Evolutionary conservation across 495 filamentous ascomycete species (phyloP), one percentile per base, ranked within the genome.

Genomic region (Penicillium silybi): DNA sequence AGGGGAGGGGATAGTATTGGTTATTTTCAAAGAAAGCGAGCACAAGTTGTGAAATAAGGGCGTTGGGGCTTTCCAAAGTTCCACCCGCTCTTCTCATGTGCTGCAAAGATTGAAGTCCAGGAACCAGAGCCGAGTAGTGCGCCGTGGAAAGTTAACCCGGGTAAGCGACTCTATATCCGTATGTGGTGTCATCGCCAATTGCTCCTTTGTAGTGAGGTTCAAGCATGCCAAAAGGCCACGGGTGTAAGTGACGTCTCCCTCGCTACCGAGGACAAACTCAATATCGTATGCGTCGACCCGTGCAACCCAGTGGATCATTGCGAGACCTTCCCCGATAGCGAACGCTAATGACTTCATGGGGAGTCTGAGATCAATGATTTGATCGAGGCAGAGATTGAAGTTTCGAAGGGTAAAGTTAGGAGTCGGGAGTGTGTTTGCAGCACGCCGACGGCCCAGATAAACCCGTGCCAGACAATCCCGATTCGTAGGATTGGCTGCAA

Each of bases 241-340:
- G 0, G 25, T 11, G 26, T 46, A 46, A 2, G n/a, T 46, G 3
- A 3, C 26, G 7, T 35, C 32, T 19, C 25, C 38, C 38, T 47
- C 48, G 35, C 45, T 52, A 0, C 67, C 74, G 7, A 78, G 70
- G 13, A 77, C 74, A 46, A 77, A 77, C 47, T 78, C 75, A 34
- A 77, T 65, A 44, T 76, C 75, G 32, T 65, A 66, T 1, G 56
- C 71, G 48, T 77, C 73, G 2, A 76, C 46, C 18, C 57, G 41
- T 2, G 54, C 70, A 1, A 41, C 34, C 74, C 74, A 76, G 35
- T 73, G 62, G 1, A 76, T 44, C 8, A 69, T 55, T 0, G 74
- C 75, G 1, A 75, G 49, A 3, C 71, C 63, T 37, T 73, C 64
- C 2, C 70, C 75, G 53, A 78, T 69, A 3, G 56, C 58, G 3